A percentile compares a stretch with the other conserved stretches of the same genome.
Evolutionary conservation across 257 asterid species (phyloP).

Genomic region (Solanum ossicruentum): DNA sequence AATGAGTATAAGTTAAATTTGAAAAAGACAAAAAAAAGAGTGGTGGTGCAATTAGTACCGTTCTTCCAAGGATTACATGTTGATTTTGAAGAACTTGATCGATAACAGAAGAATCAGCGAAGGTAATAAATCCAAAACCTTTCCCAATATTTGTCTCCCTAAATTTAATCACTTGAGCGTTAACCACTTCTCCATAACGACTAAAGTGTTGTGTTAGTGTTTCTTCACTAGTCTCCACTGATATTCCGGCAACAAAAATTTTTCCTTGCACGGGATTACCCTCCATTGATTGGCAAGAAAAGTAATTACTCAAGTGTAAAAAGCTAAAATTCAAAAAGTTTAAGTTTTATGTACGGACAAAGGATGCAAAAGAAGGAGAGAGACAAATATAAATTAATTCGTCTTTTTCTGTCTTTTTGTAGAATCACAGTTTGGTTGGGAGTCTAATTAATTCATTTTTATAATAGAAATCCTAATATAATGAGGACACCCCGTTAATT

Average conservation of each 20-base stretch:
- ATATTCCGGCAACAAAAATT: conserved; percentile 6
- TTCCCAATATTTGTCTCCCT: background rate
- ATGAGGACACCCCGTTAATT: too few relatives aligned
- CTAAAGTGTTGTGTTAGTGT: background rate
- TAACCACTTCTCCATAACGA: background rate
- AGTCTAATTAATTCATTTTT: background rate
- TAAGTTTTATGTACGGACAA: background rate
- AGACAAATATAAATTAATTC: background rate
- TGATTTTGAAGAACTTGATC: background rate
- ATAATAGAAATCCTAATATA: too few relatives aligned
- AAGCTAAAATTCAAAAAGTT: background rate
- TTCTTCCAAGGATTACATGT: conserved; percentile 1
- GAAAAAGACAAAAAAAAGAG: background rate
- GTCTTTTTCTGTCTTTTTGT: too few relatives aligned
- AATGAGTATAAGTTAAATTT: too few relatives aligned
- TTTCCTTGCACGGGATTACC: background rate
- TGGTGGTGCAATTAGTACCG: background rate
- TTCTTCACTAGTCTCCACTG: background rate
- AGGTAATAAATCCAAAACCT: conserved; percentile 4
- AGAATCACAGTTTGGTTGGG: background rate
- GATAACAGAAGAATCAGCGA: background rate
- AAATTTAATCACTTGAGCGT: background rate
- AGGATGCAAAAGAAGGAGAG: background rate
- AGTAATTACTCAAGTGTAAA: background rate
- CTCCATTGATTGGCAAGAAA: background rate